Percentiles rank a stretch among this genome's conserved stretches.
These are phyloP conservation scores for Coemansia sp. DNA, from an alignment of 371 early-diverging fungal genomes.

Conservation along the genomic window DNA sequence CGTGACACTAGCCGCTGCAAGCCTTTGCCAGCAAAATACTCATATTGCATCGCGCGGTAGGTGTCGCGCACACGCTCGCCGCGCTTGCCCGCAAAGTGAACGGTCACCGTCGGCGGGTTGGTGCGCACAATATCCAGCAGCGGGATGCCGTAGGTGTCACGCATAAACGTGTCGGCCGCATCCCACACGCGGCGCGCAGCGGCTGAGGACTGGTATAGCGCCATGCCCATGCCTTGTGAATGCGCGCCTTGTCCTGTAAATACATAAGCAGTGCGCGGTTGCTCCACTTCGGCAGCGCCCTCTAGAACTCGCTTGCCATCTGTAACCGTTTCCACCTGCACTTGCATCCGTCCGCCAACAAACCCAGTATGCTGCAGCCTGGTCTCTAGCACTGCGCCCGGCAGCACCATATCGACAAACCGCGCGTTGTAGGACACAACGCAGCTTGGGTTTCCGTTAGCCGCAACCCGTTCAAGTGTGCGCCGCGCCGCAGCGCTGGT, in stretches of 20 bases:
- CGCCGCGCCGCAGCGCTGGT: slow-evolving; percentile 54
- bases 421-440: slow-evolving; percentile 4
- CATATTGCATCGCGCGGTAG: slow-evolving; percentile 22
- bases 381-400: slow-evolving; percentile 84
- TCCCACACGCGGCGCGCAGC: slow-evolving; percentile 92
- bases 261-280: slow-evolving; percentile 85
- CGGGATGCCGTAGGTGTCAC: slow-evolving; percentile 86
- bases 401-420: slow-evolving; percentile 56
- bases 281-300: slow-evolving; percentile 87
- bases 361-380: slow-evolving; percentile 87
- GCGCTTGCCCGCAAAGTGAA: slow-evolving; percentile 92
- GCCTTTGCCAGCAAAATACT: slow-evolving; percentile 6
- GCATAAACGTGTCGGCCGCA: slow-evolving; percentile 85
- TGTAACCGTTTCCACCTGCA: slow-evolving; percentile 71
- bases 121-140: slow-evolving; percentile 90
- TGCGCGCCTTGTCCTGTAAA: slow-evolving; percentile 98
- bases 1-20: slow-evolving; percentile 53
- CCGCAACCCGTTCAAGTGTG: slow-evolving; percentile 10
- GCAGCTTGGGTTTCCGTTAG: slow-evolving; percentile 19
- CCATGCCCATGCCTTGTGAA: slow-evolving; percentile 96
- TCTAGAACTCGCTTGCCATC: slow-evolving; percentile 72
- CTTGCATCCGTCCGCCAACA: slow-evolving; percentile 83
- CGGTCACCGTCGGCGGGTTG: slow-evolving; percentile 85
- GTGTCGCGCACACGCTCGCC: slow-evolving; percentile 81
- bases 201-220: slow-evolving; percentile 78